Evolutionary conservation across 2,329 filamentous ascomycete species (phyloP), one percentile per base, ranked within the genome.

Genomic region (Aspergillus quadrilineatus): DNA sequence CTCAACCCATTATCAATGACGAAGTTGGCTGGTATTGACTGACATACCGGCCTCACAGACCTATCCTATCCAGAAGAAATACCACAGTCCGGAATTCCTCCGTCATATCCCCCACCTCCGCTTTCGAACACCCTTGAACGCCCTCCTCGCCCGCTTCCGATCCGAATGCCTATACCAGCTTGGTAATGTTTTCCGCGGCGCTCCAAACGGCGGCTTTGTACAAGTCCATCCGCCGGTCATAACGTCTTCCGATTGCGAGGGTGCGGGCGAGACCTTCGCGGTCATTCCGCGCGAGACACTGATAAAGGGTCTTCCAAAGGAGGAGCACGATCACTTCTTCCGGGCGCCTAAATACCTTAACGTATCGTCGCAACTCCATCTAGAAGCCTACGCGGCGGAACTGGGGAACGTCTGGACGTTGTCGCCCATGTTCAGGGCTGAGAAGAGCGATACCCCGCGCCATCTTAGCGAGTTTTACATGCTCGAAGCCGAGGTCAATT

Each of bases 391-490:
- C 56, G 87, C 92, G 0, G 92, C 96, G 66, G 87, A 92, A 17
- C 82, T 97, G 30, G 90, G 90, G 39, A 90, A 89, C 65, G 94
- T 97, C 6, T 99, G 94, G 92, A 89, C 92, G 1, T 77, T 99
- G 9, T 94, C 92, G 4, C 94, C 94, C 2, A 95, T 92, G 0
- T 99, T 99, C 70, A 86, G 94, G 37, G 94, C 94, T 4, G 94
- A 97, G 73, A 87, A 87, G 69, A 97, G 92, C 74, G 92, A 97
- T 69, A 97, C 94, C 0, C 87, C 92, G 5, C 86, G 94, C 29
- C 94, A 99, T 75, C 80, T 99, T 59, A 96, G 91, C 77, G 94
- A 99, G 70, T 97, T 99, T 68, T 97, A 97, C 76, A 97, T 99
- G 94, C 83, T 99, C 2, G 94, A 99, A 75, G 92, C 88, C 14